Base-by-base conservation (phyloP, 2,329 filamentous ascomycete genomes). In the Nigrospora sphaerica region DNA sequence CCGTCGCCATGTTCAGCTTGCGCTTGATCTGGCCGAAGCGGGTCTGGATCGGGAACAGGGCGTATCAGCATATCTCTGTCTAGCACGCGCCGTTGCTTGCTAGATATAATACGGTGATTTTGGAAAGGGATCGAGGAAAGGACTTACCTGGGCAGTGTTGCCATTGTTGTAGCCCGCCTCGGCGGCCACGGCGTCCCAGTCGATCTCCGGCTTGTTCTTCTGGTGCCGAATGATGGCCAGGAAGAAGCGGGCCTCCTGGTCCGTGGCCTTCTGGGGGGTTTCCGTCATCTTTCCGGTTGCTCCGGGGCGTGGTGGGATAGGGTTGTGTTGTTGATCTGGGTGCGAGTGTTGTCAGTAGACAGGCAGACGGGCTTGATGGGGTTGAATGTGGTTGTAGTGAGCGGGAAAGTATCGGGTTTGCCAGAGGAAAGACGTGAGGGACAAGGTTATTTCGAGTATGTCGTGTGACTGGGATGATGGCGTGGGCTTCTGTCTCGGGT, bases 21-120 rank as follows among this genome's bases (percentile, higher is more conserved):
- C 64, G 62, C 58, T 71, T 76, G 49, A 78, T 68, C 49, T 78
- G 73, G 4, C 70, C 66, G 47, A 71, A 78, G 39, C 75, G 71
- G 35, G 69, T 66, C 64, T 72, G 47, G 35, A 32, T 1, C 5
- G 5, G 23, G 12, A 28, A 28, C 12, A 33, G 44, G 19, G 7
- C 6, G 33, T 34, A 6, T 38, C n/a, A 9, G 3, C 35, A 32
- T 28, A 32, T 28, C 23, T 28, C 19, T 23, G 19, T 23, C 19
- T 4, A 23, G 19, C 19, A 23, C 7, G 17, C 12, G 11, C 5
- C 16, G 12, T 32, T 9, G 34, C n/a, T n/a, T n/a, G 31, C 4
- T 11, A 13, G 10, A 10, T 11, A 3, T 6, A 3, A 6, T 14
- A 18, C 14, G 2, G 16, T 6, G 12, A 16, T 18, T 23, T 10